These are phyloP conservation scores for Lentinula lateritia DNA, from an alignment of 768 basidiomycete species.

Conservation along the genomic window DNA sequence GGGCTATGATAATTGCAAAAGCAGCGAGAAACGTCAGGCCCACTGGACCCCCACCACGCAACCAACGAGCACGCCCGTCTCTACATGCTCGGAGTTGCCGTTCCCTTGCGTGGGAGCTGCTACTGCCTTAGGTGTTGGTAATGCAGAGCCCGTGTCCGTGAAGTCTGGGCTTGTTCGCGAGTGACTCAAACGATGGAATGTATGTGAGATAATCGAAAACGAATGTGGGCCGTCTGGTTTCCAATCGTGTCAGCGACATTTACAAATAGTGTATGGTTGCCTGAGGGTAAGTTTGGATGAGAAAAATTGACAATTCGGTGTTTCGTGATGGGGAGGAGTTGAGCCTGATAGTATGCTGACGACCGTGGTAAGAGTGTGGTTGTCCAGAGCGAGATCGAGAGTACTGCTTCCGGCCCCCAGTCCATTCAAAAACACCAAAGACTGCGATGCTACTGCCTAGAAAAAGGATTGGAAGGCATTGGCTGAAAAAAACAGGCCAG, in stretches of 20 bases:
- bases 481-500: neutral
- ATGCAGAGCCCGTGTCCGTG: neutral
- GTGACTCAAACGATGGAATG: neutral
- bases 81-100: neutral
- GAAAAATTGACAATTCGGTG: neutral
- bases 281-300: neutral
- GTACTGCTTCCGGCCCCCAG: neutral
- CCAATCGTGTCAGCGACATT: neutral
- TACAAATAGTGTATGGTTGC: neutral
- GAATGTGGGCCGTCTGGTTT: constrained; percentile 1
- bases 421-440: constrained; percentile 2
- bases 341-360: neutral
- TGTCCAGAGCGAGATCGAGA: neutral
- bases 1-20: neutral
- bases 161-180: constrained; percentile 5
- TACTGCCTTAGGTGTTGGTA: neutral
- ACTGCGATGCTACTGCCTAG: neutral
- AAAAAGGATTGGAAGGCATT: neutral
- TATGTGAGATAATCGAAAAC: constrained; percentile 3
- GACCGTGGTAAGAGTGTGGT: neutral
- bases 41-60: neutral
- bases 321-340: neutral
- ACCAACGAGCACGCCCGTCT: neutral
- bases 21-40: neutral
- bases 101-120: neutral